Percentiles rank a stretch among this genome's conserved stretches.
These are phyloP conservation scores for Fusarium pininemorale DNA, from an alignment of 2,329 filamentous ascomycete species.

Conservation along the genomic window DNA sequence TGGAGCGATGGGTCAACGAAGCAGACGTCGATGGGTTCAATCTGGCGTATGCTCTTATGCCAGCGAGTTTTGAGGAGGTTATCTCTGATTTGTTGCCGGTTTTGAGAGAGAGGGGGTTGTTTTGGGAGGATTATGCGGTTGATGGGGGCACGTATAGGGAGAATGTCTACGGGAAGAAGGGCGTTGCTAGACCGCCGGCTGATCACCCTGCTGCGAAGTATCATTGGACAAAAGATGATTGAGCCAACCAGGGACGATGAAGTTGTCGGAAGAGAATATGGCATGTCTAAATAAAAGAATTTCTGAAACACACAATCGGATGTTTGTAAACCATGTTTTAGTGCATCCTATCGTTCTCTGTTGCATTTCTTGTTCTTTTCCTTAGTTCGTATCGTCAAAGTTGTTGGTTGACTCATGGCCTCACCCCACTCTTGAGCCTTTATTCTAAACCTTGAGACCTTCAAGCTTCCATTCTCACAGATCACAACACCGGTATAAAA, in stretches of 20 bases:
- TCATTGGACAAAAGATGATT: slow-evolving; percentile 51
- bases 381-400: too few species aligned
- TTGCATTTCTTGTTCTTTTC: background rate
- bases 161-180: slow-evolving; percentile 52
- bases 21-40: slow-evolving; percentile 81
- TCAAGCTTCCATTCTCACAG: background rate
- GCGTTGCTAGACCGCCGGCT: slow-evolving; percentile 46
- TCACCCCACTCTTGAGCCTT: background rate
- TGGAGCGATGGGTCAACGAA: slow-evolving; percentile 74
- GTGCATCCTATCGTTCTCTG: too few species aligned
- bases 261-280: background rate
- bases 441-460: background rate
- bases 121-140: slow-evolving; percentile 60
- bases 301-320: background rate
- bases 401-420: background rate
- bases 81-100: slow-evolving; percentile 72
- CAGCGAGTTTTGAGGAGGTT: slow-evolving; percentile 72
- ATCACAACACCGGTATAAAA: background rate
- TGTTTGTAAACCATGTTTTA: background rate
- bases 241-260: background rate
- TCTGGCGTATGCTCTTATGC: slow-evolving; percentile 57
- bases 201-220: slow-evolving; percentile 53
- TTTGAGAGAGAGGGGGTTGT: slow-evolving; percentile 64
- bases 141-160: slow-evolving; percentile 55
- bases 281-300: accelerated